These are phyloP conservation scores for Volvariella surrecta DNA, from an alignment of 1,284 basidiomycete genomes.

Conservation along the genomic window DNA sequence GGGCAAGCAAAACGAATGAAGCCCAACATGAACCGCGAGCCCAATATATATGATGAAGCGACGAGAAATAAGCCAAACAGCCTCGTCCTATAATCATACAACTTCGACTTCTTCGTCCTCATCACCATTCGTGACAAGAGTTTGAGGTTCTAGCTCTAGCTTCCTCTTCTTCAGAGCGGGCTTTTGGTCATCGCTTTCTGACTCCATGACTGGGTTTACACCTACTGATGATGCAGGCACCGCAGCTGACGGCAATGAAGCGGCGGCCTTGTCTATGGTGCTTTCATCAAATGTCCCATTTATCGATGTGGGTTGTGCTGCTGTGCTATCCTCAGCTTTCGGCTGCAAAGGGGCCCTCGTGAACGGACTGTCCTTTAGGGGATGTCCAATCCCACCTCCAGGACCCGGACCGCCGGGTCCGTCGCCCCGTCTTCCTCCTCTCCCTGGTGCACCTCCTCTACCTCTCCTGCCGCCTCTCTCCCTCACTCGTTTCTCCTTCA, in stretches of 20 bases:
- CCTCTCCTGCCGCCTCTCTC: slow-evolving; percentile 25
- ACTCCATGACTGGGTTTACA: slow-evolving; percentile 49
- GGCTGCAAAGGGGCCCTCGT: neutral
- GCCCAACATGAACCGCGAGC: no score
- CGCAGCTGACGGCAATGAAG: slow-evolving; percentile 11
- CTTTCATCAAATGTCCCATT: no score
- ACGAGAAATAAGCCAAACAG: no score
- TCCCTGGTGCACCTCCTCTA: slow-evolving; percentile 16
- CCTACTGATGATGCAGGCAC: slow-evolving; percentile 35
- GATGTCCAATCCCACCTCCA: slow-evolving; percentile 8
- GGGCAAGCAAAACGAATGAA: no score
- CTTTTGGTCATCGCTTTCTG: slow-evolving; percentile 37
- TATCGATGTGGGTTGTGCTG: neutral
- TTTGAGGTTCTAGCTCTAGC: slow-evolving; percentile 21
- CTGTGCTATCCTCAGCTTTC: neutral
- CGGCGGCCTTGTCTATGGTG: no score
- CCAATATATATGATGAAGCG: no score
- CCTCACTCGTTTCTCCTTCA: slow-evolving; percentile 70
- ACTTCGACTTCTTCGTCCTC: neutral
- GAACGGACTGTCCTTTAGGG: neutral
- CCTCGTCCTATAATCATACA: neutral
- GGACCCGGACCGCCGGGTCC: slow-evolving; percentile 12
- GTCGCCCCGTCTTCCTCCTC: slow-evolving; percentile 10
- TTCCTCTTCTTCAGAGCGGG: slow-evolving; percentile 49
- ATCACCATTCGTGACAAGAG: neutral